Conservation (phyloP, 441 rosid genomes). For the Gossypium schwendimanii region DNA sequence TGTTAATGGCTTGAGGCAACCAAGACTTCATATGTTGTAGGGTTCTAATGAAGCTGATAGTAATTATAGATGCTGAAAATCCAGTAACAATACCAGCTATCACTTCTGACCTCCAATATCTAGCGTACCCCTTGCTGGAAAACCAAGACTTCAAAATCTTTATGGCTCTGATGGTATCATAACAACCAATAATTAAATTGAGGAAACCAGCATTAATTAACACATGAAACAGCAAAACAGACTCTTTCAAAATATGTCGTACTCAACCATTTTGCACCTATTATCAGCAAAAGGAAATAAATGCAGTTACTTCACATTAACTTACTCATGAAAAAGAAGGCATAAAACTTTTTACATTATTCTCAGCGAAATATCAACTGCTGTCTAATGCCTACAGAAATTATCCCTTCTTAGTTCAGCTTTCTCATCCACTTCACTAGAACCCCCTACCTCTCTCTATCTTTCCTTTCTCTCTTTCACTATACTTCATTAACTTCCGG, state of each 20-base stretch:
- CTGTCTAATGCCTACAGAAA: neutral
- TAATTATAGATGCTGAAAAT: conserved; percentile 38
- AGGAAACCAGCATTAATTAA: neutral
- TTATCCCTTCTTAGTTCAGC: conserved; percentile 3
- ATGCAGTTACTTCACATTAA: neutral
- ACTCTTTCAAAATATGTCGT: neutral
- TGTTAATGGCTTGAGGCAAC: conserved; percentile 13
- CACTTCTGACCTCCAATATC: conserved; percentile 40
- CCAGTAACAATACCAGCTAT: conserved; percentile 42
- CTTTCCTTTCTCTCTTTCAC: neutral
- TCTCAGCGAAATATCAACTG: neutral
- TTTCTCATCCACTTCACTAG: neutral
- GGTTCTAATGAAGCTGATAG: conserved; percentile 30
- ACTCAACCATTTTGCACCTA: neutral
- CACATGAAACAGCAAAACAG: neutral
- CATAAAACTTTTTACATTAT: neutral
- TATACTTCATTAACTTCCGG: conserved; percentile 1
- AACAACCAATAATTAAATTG: neutral
- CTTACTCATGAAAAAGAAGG: neutral
- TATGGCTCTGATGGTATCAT: conserved; percentile 27
- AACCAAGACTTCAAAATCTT: conserved; percentile 31
- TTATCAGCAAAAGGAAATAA: neutral
- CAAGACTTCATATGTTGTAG: conserved; percentile 31
- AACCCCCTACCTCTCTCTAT: neutral
- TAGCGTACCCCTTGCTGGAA: conserved; percentile 18